Conservation (phyloP, 1,139 yeast species). For the Diutina pseudorugosa region DNA sequence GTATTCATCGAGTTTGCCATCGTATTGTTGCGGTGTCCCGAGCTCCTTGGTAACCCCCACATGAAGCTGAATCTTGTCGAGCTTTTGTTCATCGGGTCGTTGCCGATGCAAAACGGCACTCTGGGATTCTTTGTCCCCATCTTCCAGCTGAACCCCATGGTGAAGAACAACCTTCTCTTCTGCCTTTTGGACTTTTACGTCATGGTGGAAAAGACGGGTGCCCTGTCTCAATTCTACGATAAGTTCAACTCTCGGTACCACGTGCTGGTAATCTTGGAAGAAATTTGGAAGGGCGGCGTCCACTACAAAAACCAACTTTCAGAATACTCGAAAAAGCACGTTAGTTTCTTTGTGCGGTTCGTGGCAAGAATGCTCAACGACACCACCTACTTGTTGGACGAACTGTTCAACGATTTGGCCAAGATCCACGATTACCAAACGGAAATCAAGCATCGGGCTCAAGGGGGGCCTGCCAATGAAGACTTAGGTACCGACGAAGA, state of each 20-base stretch:
- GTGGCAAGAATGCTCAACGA: slow-evolving; percentile 94
- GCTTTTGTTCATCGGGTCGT: slow-evolving; percentile 63
- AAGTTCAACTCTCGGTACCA: slow-evolving; percentile 86
- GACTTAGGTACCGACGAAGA: slow-evolving; percentile 53
- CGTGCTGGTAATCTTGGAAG: slow-evolving; percentile 72
- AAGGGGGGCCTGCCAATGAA: slow-evolving; percentile 23
- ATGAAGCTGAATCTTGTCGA: slow-evolving; percentile 78
- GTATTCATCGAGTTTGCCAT: slow-evolving; percentile 65
- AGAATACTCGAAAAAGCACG: slow-evolving; percentile 50
- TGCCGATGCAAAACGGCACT: slow-evolving; percentile 37
- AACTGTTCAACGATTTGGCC: slow-evolving; percentile 68
- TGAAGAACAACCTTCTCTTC: slow-evolving; percentile 57
- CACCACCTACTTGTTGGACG: slow-evolving; percentile 83
- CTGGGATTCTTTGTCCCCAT: slow-evolving; percentile 68
- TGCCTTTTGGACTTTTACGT: slow-evolving; percentile 84
- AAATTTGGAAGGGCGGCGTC: slow-evolving; percentile 63
- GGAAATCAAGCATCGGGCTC: slow-evolving; percentile 34
- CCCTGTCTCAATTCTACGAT: slow-evolving; percentile 91
- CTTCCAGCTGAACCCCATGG: slow-evolving; percentile 52
- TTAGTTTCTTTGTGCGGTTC: slow-evolving; percentile 79
- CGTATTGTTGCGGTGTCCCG: slow-evolving; percentile 72
- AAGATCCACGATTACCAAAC: slow-evolving; percentile 66
- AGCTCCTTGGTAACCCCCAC: slow-evolving; percentile 83
- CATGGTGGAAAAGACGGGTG: slow-evolving; percentile 92
- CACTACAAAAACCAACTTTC: slow-evolving; percentile 57